These are phyloP conservation scores for Bipolaris victoriae DNA, from an alignment of 2,329 filamentous ascomycete genomes.

Conservation along the genomic window DNA sequence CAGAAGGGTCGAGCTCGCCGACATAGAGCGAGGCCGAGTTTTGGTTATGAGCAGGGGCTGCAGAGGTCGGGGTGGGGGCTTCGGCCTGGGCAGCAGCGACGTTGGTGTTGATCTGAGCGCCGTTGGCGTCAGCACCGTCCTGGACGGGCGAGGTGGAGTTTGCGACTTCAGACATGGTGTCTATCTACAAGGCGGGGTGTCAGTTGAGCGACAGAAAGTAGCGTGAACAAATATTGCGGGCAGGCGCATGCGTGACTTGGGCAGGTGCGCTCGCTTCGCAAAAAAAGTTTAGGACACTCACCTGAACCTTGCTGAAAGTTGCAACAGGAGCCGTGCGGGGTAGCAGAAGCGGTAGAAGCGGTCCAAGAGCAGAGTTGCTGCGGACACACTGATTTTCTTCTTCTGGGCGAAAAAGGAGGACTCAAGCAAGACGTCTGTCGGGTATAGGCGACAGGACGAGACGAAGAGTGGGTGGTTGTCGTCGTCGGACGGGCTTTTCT, in stretches of 20 bases:
- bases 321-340: conserved; percentile 29
- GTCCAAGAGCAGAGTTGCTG: conserved; percentile 30
- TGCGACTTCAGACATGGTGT: conserved; percentile 53
- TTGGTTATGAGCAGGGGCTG: conserved; percentile 73
- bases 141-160: conserved; percentile 61
- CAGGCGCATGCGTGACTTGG: conserved; percentile 36
- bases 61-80: conserved; percentile 73
- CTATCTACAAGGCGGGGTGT: conserved; percentile 31
- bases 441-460: conserved; percentile 37
- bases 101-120: conserved; percentile 73
- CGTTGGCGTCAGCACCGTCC: conserved; percentile 74
- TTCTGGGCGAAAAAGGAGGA: conserved; percentile 27
- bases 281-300: conserved; percentile 38
- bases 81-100: conserved; percentile 69
- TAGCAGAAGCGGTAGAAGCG: conserved; percentile 22
- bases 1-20: conserved; percentile 94
- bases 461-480: conserved; percentile 31
- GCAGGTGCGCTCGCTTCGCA: conserved; percentile 43
- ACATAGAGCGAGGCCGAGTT: conserved; percentile 99
- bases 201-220: conserved; percentile 20
- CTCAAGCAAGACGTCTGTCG: conserved; percentile 31
- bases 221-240: conserved; percentile 32
- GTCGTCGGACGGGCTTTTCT: conserved; percentile 41
- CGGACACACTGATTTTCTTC: conserved; percentile 27
- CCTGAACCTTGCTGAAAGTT: conserved; percentile 33